Evolutionary conservation across 2,329 filamentous ascomycete genomes (phyloP), one percentile per base, ranked within the genome.

Genomic region (Graphiopsis chlorocephala): DNA sequence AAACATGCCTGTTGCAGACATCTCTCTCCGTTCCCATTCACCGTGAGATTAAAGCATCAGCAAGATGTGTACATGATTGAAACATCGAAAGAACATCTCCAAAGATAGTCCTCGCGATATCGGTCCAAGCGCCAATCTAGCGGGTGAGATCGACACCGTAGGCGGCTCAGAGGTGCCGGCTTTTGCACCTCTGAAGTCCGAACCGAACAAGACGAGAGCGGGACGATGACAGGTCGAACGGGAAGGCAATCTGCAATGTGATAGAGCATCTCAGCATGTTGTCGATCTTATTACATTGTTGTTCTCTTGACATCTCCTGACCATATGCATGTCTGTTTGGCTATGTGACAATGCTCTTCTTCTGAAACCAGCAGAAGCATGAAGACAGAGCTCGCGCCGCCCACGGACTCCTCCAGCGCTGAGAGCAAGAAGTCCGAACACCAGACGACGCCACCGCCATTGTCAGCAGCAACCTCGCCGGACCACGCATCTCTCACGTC

Each of bases 341-440:
- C n/a, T 45, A n/a, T 45, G 38, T 20, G 38, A 45, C 38, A 3
- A 45, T 45, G 38, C 38, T 31, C 26, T 52, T 20, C 47, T 20
- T 53, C 8, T 53, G 50, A 53, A 20, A 53, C 50, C 26, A 38
- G 55, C 31, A 58, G 55, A 58, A 38, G 38, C 33, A 58, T 58
- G 55, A 58, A 58, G 31, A 35, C 29, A 23, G 28, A 35, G 28
- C 29, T 2, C 29, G 5, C 35, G 35, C 17, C 35, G 17, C 55
- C 31, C 15, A 23, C 20, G 33, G 29, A 33, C n/a, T 57, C 55
- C 23, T 23, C 25, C 20, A 58, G 25, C 25, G 55, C 55, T 58
- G 55, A 28, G 55, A 58, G 55, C 55, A 28, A 58, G 55, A 58
- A 58, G 55, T 45, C 55, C 55, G 55, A 42, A 35, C 31, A 38